Conservation (phyloP, 2,329 filamentous ascomycete genomes). For the Pseudocercospora vitis region DNA sequence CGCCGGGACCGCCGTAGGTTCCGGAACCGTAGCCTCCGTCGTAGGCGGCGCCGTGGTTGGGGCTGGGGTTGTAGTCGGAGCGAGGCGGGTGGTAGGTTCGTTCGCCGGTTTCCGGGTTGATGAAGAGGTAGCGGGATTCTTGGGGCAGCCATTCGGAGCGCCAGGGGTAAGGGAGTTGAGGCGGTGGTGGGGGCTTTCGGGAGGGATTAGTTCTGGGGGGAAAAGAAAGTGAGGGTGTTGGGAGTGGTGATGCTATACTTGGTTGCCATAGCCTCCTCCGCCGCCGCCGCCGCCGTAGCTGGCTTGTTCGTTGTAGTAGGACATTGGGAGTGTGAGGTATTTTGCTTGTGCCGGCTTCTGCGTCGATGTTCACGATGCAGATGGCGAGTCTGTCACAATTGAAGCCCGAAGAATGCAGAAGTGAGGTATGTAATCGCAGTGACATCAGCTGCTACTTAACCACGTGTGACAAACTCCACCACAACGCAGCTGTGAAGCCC, state of each 20-base stretch:
- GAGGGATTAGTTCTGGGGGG: background rate
- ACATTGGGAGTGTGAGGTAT: slow-evolving; percentile 10
- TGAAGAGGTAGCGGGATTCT: slow-evolving; percentile 46
- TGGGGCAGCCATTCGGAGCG: slow-evolving; percentile 46
- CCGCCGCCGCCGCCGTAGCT: slow-evolving; percentile 12
- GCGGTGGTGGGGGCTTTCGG: slow-evolving; percentile 29
- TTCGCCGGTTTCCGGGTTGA: slow-evolving; percentile 51
- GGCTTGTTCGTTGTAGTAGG: slow-evolving; percentile 13
- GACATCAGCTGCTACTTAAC: too few species aligned
- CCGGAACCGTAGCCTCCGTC: slow-evolving; percentile 31
- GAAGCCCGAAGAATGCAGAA: too few species aligned
- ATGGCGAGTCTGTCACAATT: too few species aligned
- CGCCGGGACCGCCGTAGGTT: slow-evolving; percentile 25
- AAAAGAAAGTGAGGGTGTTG: background rate
- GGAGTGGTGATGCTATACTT: background rate
- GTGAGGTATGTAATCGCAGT: too few species aligned
- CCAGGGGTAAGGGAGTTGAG: slow-evolving; percentile 46
- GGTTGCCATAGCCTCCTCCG: slow-evolving; percentile 13
- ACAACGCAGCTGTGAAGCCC: too few species aligned
- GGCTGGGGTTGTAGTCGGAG: slow-evolving; percentile 23
- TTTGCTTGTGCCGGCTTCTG: too few species aligned
- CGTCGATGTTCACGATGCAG: too few species aligned
- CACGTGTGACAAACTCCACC: too few species aligned
- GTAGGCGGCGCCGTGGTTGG: slow-evolving; percentile 20
- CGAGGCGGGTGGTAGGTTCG: slow-evolving; percentile 43